phyloP scores from a whole-genome alignment of 345 rosid genomes.

The Conringia planisiliqua region DNA sequence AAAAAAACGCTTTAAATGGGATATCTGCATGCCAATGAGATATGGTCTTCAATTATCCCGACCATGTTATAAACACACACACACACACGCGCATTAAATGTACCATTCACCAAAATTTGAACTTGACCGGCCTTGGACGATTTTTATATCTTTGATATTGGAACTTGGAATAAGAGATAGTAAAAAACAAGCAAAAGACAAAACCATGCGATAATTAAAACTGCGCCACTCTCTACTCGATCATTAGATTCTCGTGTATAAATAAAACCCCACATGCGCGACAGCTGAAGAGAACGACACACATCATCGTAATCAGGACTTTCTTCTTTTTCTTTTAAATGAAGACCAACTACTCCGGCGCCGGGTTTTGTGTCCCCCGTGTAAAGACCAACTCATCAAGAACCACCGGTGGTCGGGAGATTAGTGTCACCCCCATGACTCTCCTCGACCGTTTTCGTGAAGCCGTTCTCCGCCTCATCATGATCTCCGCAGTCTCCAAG shows the following conservation, averaged over 20 bases:
- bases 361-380: constrained; percentile 50
- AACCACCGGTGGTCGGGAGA: constrained; percentile 4
- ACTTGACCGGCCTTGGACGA: neutral
- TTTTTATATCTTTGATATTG: neutral
- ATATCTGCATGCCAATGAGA: constrained; percentile 8
- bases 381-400: constrained; percentile 24
- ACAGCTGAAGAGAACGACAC: constrained; percentile 13
- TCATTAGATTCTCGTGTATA: constrained; percentile 15
- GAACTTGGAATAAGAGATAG: neutral
- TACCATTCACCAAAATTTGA: neutral
- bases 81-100: constrained; percentile 19
- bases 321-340: neutral
- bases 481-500: constrained; percentile 69
- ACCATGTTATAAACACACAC: constrained; percentile 26
- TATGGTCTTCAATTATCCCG: constrained; percentile 28
- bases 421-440: constrained; percentile 39
- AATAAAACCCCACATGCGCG: constrained; percentile 19
- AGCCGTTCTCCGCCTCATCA: constrained; percentile 59
- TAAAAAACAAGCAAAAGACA: constrained; percentile 16
- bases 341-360: constrained; percentile 31
- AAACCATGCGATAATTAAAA: neutral
- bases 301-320: neutral
- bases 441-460: constrained; percentile 57
- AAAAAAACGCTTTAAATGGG: constrained; percentile 11
- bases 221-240: neutral